These are phyloP conservation scores for Periconia sp. DNA, from an alignment of 2,329 filamentous ascomycete genomes.

Conservation along the genomic window DNA sequence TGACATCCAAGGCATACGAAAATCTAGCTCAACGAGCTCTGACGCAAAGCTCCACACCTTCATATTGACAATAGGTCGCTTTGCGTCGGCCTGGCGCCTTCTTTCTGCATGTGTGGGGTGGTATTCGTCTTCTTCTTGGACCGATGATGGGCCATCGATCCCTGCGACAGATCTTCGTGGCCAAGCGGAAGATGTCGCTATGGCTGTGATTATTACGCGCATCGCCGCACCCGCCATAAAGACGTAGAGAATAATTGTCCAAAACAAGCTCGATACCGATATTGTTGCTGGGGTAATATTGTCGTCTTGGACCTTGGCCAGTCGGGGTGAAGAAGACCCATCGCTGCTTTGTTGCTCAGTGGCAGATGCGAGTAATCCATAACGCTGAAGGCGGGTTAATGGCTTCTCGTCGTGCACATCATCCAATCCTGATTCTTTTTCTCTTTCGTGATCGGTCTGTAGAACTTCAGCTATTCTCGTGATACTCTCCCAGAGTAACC, in stretches of 20 bases:
- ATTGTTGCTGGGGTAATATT: slow-evolving; percentile 19
- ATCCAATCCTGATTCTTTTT: slow-evolving; percentile 30
- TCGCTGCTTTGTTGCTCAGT: slow-evolving; percentile 25
- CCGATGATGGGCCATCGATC: slow-evolving; percentile 31
- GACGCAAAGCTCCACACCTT: slow-evolving; percentile 73
- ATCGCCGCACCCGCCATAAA: slow-evolving; percentile 60
- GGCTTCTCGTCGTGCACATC: slow-evolving; percentile 27
- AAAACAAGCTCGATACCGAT: slow-evolving; percentile 48
- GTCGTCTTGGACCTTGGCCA: slow-evolving; percentile 16
- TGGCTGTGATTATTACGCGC: slow-evolving; percentile 65
- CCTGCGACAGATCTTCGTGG: slow-evolving; percentile 54
- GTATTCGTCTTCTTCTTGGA: slow-evolving; percentile 34
- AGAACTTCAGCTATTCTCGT: slow-evolving; percentile 66
- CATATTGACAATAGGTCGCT: slow-evolving; percentile 73
- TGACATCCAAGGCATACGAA: slow-evolving; percentile 88
- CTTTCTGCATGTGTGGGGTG: slow-evolving; percentile 24
- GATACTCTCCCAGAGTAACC: slow-evolving; percentile 84
- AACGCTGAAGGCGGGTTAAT: slow-evolving; percentile 56
- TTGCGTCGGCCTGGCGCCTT: slow-evolving; percentile 38
- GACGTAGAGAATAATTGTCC: slow-evolving; percentile 56
- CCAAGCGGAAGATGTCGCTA: slow-evolving; percentile 69
- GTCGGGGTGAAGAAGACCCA: slow-evolving; percentile 17
- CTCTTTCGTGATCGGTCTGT: slow-evolving; percentile 36
- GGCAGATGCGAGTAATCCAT: slow-evolving; percentile 53
- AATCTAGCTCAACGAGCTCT: slow-evolving; percentile 70